Evolutionary conservation across 2,329 filamentous ascomycete genomes (phyloP), one percentile per base, ranked within the genome.

Genomic region (Rhytidhysteron rufulum): DNA sequence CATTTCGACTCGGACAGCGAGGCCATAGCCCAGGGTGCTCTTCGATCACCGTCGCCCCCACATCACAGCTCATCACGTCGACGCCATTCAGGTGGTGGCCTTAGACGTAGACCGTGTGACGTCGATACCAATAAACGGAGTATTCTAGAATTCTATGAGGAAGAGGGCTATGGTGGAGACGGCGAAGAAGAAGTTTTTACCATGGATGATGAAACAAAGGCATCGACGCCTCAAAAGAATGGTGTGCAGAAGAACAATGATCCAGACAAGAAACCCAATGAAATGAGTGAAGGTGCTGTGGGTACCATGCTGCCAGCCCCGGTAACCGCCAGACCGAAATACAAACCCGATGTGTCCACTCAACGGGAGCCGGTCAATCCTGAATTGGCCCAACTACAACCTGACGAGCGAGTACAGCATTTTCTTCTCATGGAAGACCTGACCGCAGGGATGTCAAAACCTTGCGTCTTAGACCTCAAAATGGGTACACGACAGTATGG

Each of bases 401-500:
- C 62, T n/a, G 71, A 69, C 40, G 69, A 73, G 41, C 82, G 91
- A 22, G 86, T 95, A 4, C 88, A 96, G 55, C 95, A 91, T 60
- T 98, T 98, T 61, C 72, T 98, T 11, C 75, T 98, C 1, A 72
- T 98, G 8, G 93, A 98, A 66, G 93, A 98, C 62, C 77, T 98
- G 34, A 98, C 93, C 1, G 87, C 91, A 2, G 91, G 91, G 24
- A 97, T 98, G 93, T 90, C 88, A 60, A 83, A 86, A 37, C 93
- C 93, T 4, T 97, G 93, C 67, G 95, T 98, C 44, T 85, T 98
- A 65, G 93, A 98, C 61, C 74, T 98, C 47, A 98, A 98, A 63
- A 98, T 98, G 93, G 93, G 93, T 16, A 98, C 93, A 6, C 83
- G 93, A 2, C 93, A 98, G 60, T 97, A 96, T 62, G 93, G 93